Base-by-base conservation (phyloP, 2,329 filamentous ascomycete genomes). In the Boeremia exigua region DNA sequence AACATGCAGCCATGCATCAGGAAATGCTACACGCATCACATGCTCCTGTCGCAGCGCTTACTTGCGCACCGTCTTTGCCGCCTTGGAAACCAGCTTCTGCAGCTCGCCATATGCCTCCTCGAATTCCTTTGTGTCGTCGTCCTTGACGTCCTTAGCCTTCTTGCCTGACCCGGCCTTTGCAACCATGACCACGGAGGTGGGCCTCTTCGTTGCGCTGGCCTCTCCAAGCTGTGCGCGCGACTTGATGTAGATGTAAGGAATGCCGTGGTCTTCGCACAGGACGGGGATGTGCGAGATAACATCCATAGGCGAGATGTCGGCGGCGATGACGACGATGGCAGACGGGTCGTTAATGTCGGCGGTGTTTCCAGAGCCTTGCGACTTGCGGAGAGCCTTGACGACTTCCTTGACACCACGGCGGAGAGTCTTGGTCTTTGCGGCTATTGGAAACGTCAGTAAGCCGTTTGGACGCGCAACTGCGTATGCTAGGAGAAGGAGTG, bases 361-460 rank as follows among this genome's bases (percentile, higher is more conserved):
- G 72, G 85, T 81, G 63, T 86, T 84, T 58, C 86, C 84, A n/a
- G 86, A 85, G 54, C 87, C 85, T 67, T 86, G 78, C 12, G 92
- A 94, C 82, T 98, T 98, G 82, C 95, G 92, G 69, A 99, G 90
- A 30, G 93, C 90, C 82, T 99, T 99, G 81, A 98, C 93, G 74
- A 96, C 94, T 81, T 99, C 95, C 81, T 99, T 99, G 65, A 99
- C 95, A 74, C 95, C 95, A 74, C 95, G 93, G 82, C 96, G 96
- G 74, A 99, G 90, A 56, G 91, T 90, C 81, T 96, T 96, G 80
- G 92, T 87, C 81, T 96, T 96, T 70, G 95, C 93, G 67, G 94
- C 95, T 98, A 52, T 58, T 48, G 32, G 50, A 14, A 27, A 47
- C 39, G 44, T 64, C 58, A 66, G 60, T 47, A 45, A 14, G 4